Percentiles rank a stretch among this genome's conserved stretches.
Conservation (phyloP, 2,329 filamentous ascomycete genomes). For the Gremmenia infestans region DNA sequence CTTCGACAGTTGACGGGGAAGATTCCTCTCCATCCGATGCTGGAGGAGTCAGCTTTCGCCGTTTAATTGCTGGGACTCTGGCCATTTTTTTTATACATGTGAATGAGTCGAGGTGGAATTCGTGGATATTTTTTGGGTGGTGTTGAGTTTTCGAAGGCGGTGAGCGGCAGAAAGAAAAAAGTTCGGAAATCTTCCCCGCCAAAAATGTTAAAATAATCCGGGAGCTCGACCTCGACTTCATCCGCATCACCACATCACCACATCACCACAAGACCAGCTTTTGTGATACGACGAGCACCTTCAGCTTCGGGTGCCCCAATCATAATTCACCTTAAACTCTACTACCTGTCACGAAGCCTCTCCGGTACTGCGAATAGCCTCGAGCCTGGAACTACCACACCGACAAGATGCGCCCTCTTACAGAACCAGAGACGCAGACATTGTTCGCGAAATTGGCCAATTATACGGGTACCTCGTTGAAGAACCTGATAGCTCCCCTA, state of each 20-base stretch:
- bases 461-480: slow-evolving; percentile 84
- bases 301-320: too few relatives aligned
- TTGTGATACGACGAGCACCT: background rate
- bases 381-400: background rate
- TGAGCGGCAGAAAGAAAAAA: slow-evolving; percentile 21
- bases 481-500: slow-evolving; percentile 73
- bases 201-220: slow-evolving; percentile 9
- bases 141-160: slow-evolving; percentile 19
- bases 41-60: slow-evolving; percentile 53
- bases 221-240: background rate
- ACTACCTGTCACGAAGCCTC: background rate
- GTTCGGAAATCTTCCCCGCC: slow-evolving; percentile 23
- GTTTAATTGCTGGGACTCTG: slow-evolving; percentile 40
- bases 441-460: slow-evolving; percentile 91
- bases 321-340: background rate
- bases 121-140: background rate
- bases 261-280: background rate
- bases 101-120: background rate
- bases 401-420: slow-evolving; percentile 68
- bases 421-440: slow-evolving; percentile 72
- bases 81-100: slow-evolving; percentile 23
- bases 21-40: slow-evolving; percentile 42
- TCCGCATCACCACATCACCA: background rate
- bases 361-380: background rate
- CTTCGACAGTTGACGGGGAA: slow-evolving; percentile 28